These are phyloP conservation scores for Daedaleopsis nitida DNA, from an alignment of 768 basidiomycete genomes.

Conservation along the genomic window DNA sequence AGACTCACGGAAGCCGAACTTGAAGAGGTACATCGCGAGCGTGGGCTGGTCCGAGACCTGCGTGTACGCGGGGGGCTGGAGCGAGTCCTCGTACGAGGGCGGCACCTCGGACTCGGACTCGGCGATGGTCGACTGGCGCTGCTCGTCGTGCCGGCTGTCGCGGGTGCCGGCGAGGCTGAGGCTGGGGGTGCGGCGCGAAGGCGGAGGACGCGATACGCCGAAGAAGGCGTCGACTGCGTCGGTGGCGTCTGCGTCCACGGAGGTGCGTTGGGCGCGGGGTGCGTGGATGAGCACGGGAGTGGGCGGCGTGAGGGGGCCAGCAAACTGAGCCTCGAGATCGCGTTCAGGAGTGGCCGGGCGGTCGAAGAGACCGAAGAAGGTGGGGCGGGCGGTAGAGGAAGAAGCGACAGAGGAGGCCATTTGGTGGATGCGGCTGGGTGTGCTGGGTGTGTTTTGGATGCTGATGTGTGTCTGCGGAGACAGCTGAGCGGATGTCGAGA, in stretches of 20 bases:
- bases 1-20: constrained; percentile 50
- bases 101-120: constrained; percentile 29
- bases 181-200: constrained; percentile 9
- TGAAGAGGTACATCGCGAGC: constrained; percentile 51
- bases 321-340: constrained; percentile 20
- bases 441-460: not conserved
- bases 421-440: not conserved
- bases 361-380: constrained; percentile 22
- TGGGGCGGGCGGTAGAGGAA: constrained; percentile 8
- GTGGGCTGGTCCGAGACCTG: constrained; percentile 41
- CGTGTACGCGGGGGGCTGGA: constrained; percentile 38
- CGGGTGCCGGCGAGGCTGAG: constrained; percentile 24
- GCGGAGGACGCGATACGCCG: constrained; percentile 26
- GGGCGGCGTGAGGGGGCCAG: not conserved
- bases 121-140: constrained; percentile 2
- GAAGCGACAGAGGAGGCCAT: constrained; percentile 17
- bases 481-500: not conserved
- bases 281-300: constrained; percentile 6
- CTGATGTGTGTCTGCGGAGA: not conserved
- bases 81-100: constrained; percentile 33
- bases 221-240: constrained; percentile 33
- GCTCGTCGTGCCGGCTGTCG: constrained; percentile 36
- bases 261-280: constrained; percentile 1
- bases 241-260: constrained; percentile 3
- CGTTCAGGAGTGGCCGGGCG: constrained; percentile 6